These are phyloP conservation scores for Arabis alpina DNA, from an alignment of 345 rosid genomes.

Conservation along the genomic window DNA sequence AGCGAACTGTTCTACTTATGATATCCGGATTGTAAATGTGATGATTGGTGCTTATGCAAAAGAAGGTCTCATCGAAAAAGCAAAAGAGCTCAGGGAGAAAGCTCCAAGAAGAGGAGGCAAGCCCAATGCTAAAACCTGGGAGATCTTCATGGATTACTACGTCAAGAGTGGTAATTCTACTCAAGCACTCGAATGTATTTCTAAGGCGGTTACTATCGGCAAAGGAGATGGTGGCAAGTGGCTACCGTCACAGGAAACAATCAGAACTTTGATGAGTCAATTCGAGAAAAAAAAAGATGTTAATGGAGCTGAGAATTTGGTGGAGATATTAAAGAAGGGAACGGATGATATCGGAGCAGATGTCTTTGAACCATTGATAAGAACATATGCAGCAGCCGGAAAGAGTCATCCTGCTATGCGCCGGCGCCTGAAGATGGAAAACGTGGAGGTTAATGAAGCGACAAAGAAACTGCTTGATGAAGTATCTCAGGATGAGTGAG, in stretches of 20 bases:
- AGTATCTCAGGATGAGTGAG: conserved; percentile 71
- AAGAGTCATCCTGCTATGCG: conserved; percentile 66
- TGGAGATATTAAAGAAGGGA: conserved; percentile 76
- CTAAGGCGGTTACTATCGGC: conserved; percentile 66
- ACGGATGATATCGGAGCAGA: conserved; percentile 59
- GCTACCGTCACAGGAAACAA: conserved; percentile 67
- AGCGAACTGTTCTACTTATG: conserved; percentile 65
- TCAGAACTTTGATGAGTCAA: conserved; percentile 59
- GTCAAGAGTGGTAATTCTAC: conserved; percentile 57
- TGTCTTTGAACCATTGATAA: conserved; percentile 75
- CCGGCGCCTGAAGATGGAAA: conserved; percentile 80
- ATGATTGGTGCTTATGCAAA: conserved; percentile 71
- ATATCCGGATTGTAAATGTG: conserved; percentile 73
- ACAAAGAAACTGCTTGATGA: conserved; percentile 68
- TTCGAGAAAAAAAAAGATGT: conserved; percentile 79
- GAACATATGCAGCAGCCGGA: conserved; percentile 89
- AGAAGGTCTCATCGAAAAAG: conserved; percentile 64
- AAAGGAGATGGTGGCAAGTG: conserved; percentile 79
- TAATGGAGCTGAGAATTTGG: conserved; percentile 77
- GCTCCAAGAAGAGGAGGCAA: conserved; percentile 69
- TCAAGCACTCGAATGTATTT: conserved; percentile 65
- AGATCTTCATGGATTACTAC: conserved; percentile 68
- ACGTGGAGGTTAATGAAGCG: conserved; percentile 61
- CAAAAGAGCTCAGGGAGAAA: conserved; percentile 69
- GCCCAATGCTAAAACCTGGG: conserved; percentile 89